phyloP scores from a whole-genome alignment of 2,329 filamentous ascomycete species.

The Parafenestella ontariensis region DNA sequence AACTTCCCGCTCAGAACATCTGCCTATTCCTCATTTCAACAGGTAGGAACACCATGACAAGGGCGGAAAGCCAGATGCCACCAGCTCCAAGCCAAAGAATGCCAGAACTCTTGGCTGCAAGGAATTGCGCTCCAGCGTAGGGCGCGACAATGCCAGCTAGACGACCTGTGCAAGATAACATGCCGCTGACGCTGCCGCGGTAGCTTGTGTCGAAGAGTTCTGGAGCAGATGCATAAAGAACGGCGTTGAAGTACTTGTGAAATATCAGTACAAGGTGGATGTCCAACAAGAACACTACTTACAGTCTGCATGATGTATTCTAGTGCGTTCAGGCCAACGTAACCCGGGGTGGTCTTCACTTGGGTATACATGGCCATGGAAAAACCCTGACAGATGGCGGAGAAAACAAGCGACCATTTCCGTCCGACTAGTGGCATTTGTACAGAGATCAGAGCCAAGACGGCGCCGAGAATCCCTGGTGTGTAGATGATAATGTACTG shows the following conservation, averaged over 20 bases:
- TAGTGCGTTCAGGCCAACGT: conserved; percentile 37
- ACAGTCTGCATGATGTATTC: conserved; percentile 45
- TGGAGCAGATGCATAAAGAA: conserved; percentile 38
- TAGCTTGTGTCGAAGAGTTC: conserved; percentile 39
- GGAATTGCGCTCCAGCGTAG: conserved; percentile 34
- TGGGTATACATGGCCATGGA: conserved; percentile 43
- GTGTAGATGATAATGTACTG: conserved; percentile 42
- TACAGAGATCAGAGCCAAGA: conserved; percentile 30
- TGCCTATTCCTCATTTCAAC: conserved; percentile 41
- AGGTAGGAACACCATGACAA: conserved; percentile 38
- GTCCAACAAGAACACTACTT: neutral
- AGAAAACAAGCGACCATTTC: conserved; percentile 40
- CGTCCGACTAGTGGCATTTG: conserved; percentile 37
- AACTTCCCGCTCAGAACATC: conserved; percentile 28
- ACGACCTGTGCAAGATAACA: conserved; percentile 38
- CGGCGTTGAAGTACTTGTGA: conserved; percentile 37
- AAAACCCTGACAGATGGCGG: conserved; percentile 35
- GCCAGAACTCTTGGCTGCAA: conserved; percentile 28
- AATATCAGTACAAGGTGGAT: neutral
- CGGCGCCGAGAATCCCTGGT: conserved; percentile 35
- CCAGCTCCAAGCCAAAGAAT: conserved; percentile 40
- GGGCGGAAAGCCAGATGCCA: conserved; percentile 38
- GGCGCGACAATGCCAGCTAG: conserved; percentile 39
- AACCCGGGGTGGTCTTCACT: conserved; percentile 32
- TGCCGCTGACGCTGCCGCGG: conserved; percentile 39